phyloP scores from a whole-genome alignment of 179 eudicot species.

The Silene coronaria region DNA sequence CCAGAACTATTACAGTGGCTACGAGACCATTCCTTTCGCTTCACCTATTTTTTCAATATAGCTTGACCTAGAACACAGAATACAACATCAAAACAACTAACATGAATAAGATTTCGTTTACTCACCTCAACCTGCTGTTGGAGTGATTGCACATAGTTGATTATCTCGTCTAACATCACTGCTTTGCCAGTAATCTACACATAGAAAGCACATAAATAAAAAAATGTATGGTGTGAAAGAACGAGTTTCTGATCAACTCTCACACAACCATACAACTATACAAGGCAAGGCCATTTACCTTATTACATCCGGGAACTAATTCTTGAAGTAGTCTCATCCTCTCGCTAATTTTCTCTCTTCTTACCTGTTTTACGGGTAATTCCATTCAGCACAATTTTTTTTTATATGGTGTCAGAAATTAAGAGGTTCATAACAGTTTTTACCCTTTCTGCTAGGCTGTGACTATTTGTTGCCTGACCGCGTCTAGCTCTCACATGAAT shows the following conservation, averaged over 20 bases:
- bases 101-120: constrained; percentile 8
- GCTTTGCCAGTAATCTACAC: constrained; percentile 81
- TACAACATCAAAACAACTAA: background rate
- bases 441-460: constrained; percentile 98
- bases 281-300: constrained; percentile 39
- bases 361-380: constrained; percentile 40
- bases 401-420: background rate
- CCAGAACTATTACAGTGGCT: background rate
- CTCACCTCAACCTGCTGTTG: constrained; percentile 98
- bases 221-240: background rate
- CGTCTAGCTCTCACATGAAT: constrained; percentile 92
- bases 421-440: constrained; percentile 2
- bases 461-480: constrained; percentile 98
- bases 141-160: constrained; percentile 94
- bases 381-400: constrained; percentile 16
- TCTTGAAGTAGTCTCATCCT: constrained; percentile 97
- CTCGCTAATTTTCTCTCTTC: constrained; percentile 94
- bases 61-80: background rate
- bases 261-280: background rate
- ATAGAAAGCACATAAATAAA: constrained; percentile 7
- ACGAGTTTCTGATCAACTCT: background rate
- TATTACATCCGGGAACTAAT: constrained; percentile 95
- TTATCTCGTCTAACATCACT: constrained; percentile 97
- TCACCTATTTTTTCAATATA: background rate
- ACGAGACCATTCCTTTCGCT: too few species aligned